Conservation (phyloP, 495 filamentous ascomycete species). For the Aspergillus saccharolyticus region DNA sequence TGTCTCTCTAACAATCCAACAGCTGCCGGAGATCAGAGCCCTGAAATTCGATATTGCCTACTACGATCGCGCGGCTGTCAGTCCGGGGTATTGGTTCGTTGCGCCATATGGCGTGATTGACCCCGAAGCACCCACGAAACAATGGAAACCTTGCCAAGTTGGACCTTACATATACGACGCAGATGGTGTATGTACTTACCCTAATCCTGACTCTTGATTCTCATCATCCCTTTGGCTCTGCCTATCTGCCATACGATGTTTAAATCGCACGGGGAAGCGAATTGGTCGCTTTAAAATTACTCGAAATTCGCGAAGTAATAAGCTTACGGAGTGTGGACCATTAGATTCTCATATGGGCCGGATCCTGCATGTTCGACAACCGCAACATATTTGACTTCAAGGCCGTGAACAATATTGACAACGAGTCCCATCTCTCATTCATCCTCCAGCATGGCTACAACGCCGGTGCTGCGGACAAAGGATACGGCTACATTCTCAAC, state of each 20-base stretch:
- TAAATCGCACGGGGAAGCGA: background rate
- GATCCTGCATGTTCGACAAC: slow-evolving; percentile 33
- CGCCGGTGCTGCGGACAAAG: slow-evolving; percentile 28
- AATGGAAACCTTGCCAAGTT: slow-evolving; percentile 38
- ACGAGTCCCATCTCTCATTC: slow-evolving; percentile 41
- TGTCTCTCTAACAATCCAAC: slow-evolving; percentile 7
- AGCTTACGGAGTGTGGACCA: slow-evolving; percentile 2
- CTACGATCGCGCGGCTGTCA: slow-evolving; percentile 18
- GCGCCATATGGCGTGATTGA: slow-evolving; percentile 37
- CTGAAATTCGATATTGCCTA: slow-evolving; percentile 23
- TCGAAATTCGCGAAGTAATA: too few relatives aligned
- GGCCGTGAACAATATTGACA: slow-evolving; percentile 32
- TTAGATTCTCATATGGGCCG: slow-evolving; percentile 40
- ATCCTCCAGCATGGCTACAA: slow-evolving; percentile 38
- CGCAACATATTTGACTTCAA: slow-evolving; percentile 40
- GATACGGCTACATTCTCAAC: slow-evolving; percentile 31
- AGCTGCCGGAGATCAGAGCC: slow-evolving; percentile 25
- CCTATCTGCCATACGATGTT: background rate
- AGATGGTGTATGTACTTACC: slow-evolving; percentile 27
- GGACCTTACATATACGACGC: slow-evolving; percentile 43
- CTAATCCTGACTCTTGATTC: background rate
- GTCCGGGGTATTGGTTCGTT: slow-evolving; percentile 41
- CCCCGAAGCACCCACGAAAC: slow-evolving; percentile 22
- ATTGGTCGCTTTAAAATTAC: background rate
- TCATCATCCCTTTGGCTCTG: background rate